Evolutionary conservation across 208 protist species (phyloP).

Genomic region (Trypanosoma vivax): DNA sequence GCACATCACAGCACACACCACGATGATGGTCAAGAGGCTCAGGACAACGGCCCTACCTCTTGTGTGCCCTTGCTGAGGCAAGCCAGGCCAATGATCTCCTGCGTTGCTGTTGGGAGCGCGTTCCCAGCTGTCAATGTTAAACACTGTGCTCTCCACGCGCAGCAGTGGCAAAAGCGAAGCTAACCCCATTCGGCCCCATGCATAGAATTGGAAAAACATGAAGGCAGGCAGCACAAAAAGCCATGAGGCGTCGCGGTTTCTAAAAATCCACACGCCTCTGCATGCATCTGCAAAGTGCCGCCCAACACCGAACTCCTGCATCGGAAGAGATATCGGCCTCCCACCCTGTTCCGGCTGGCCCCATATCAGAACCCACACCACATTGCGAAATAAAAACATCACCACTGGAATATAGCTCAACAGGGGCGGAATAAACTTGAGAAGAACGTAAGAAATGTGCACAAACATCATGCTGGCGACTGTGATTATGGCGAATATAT

Average conservation of each 20-base stretch:
- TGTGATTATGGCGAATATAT: conserved; percentile 37
- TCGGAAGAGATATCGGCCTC: conserved; percentile 1
- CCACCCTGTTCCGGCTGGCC: conserved; percentile 44
- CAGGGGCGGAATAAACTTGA: conserved; percentile 40
- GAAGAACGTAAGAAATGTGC: conserved; percentile 17
- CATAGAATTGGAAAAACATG: conserved; percentile 34
- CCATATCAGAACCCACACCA: conserved; percentile 35
- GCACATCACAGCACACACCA: conserved; percentile 25
- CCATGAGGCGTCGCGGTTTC: conserved; percentile 49
- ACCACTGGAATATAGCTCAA: conserved; percentile 37
- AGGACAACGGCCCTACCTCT: conserved; percentile 18
- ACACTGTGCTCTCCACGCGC: neutral
- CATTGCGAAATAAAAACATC: conserved; percentile 63
- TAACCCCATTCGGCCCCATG: conserved; percentile 49
- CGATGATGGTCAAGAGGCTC: conserved; percentile 21
- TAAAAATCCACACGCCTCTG: conserved; percentile 52
- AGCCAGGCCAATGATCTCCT: neutral
- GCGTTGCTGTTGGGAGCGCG: neutral
- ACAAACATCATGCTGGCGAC: conserved; percentile 33
- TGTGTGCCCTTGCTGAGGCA: conserved; percentile 5
- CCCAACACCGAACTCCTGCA: conserved; percentile 30
- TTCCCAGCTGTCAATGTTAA: neutral
- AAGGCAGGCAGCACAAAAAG: conserved; percentile 36
- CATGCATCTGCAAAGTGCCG: conserved; percentile 38
- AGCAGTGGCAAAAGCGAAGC: conserved; percentile 22